Evolutionary conservation across 495 filamentous ascomycete species (phyloP).

Genomic region (Aspergillus haitiensis): DNA sequence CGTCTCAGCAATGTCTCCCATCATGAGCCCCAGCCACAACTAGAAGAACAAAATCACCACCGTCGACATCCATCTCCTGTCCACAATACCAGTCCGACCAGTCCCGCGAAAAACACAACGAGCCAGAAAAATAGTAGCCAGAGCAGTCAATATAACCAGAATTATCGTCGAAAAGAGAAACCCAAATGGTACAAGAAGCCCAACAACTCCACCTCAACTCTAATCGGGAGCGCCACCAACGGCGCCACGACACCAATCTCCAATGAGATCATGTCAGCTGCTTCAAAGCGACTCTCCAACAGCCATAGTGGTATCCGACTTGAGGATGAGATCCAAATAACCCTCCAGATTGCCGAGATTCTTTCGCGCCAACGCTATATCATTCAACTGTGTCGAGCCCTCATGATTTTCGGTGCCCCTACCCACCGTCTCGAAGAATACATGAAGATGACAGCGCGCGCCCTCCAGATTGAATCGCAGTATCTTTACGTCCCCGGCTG

Average conservation of each 20-base stretch:
- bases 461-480: conserved; percentile 85
- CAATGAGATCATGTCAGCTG: conserved; percentile 32
- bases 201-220: conserved; percentile 32
- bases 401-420: conserved; percentile 83
- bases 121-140: conserved; percentile 2
- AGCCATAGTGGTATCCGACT: conserved; percentile 57
- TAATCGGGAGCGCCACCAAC: conserved; percentile 27
- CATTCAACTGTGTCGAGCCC: conserved; percentile 77
- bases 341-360: conserved; percentile 85
- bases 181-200: conserved; percentile 41
- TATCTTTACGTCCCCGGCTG: conserved; percentile 90
- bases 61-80: too few relatives aligned
- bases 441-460: conserved; percentile 85
- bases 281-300: conserved; percentile 32
- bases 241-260: conserved; percentile 36
- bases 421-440: conserved; percentile 81
- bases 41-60: background rate
- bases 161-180: conserved; percentile 26
- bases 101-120: background rate
- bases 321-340: conserved; percentile 71
- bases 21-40: background rate
- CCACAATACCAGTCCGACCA: too few relatives aligned
- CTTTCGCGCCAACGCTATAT: conserved; percentile 83
- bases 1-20: conserved; percentile 28
- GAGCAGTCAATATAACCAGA: conserved; percentile 16